phyloP scores from a whole-genome alignment of 177 flowering plant genomes.

The Vitis hybrid region DNA sequence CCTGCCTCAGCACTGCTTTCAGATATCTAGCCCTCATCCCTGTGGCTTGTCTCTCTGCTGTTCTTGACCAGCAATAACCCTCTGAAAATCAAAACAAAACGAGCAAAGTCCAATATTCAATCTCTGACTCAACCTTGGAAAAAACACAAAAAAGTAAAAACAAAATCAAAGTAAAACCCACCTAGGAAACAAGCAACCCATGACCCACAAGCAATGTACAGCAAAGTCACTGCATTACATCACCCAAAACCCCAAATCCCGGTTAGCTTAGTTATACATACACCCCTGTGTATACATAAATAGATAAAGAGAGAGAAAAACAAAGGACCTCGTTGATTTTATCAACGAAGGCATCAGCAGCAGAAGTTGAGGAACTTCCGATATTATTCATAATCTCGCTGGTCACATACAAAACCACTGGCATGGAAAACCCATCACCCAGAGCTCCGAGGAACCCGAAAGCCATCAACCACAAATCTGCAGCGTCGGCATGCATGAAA shows the following conservation, averaged over 20 bases:
- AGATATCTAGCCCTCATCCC: constrained; percentile 63
- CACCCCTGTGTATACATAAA: not conserved
- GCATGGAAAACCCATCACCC: constrained; percentile 69
- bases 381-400: constrained; percentile 67
- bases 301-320: not conserved
- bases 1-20: constrained; percentile 75
- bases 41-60: constrained; percentile 72
- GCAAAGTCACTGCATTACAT: constrained; percentile 49
- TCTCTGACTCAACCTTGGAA: not conserved
- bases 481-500: constrained; percentile 59
- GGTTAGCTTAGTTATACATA: constrained; percentile 1
- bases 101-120: not conserved
- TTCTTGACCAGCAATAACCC: constrained; percentile 83
- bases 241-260: constrained; percentile 6
- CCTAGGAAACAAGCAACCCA: constrained; percentile 57
- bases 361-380: constrained; percentile 28
- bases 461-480: constrained; percentile 54
- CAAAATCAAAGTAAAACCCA: constrained; percentile 16
- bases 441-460: constrained; percentile 65
- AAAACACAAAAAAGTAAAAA: not conserved
- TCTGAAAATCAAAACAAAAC: constrained; percentile 26
- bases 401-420: constrained; percentile 42
- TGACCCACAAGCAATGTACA: constrained; percentile 47
- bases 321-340: constrained; percentile 47
- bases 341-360: constrained; percentile 23